A percentile compares a stretch with the other conserved stretches of the same genome.
Evolutionary conservation across 208 protist genomes (phyloP).

Genomic region (Polymyxa betae): DNA sequence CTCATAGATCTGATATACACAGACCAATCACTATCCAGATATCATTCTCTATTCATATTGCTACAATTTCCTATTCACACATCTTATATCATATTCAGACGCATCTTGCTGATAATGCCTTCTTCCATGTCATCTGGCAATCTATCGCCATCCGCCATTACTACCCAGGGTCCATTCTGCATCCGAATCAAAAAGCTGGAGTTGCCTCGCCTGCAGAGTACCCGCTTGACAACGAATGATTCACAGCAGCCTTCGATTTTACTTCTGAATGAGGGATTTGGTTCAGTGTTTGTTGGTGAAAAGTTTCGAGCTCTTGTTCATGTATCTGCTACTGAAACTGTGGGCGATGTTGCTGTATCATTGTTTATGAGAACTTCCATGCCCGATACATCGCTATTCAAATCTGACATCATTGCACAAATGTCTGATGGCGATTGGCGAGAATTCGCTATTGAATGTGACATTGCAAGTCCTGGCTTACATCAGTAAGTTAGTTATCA

Average conservation of each 20-base stretch:
- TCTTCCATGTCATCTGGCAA: neutral
- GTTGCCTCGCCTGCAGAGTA: neutral
- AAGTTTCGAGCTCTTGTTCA: neutral
- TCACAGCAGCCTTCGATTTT: neutral
- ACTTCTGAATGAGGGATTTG: neutral
- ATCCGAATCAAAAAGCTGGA: neutral
- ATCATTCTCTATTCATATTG: too few species aligned
- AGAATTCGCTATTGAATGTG: neutral
- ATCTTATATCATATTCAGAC: too few species aligned
- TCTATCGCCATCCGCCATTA: neutral
- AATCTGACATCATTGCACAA: neutral
- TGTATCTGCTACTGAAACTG: neutral
- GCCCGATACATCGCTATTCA: neutral
- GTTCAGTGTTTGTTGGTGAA: neutral
- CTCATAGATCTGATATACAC: too few species aligned
- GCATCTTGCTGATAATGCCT: too few species aligned
- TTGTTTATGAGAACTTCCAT: neutral
- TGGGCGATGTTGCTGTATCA: neutral
- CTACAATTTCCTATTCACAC: too few species aligned
- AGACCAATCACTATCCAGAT: too few species aligned
- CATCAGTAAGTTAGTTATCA: neutral
- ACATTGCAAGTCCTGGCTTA: neutral
- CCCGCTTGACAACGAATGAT: neutral
- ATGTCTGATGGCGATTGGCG: neutral
- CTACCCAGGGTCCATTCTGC: neutral